Evolutionary conservation across 192 early-diverging fungal species (phyloP), one percentile per base, ranked within the genome.

Genomic region (Dissophora globulifera): DNA sequence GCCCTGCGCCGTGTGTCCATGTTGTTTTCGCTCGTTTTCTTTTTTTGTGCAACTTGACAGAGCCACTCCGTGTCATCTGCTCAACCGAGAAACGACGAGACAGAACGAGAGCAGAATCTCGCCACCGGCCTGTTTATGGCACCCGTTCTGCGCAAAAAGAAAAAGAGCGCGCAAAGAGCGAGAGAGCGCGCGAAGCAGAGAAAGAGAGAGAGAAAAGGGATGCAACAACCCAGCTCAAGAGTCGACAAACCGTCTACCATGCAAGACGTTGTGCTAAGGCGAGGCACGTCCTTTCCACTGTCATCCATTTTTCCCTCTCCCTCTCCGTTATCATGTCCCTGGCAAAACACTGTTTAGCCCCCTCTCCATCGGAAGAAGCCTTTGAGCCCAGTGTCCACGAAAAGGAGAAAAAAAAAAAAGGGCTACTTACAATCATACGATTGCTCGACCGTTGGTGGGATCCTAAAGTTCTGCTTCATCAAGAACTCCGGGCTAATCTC

Each of bases 401-500:
- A n/a, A n/a, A n/a, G n/a, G n/a, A n/a, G n/a, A n/a, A n/a, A n/a
- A n/a, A n/a, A n/a, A n/a, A n/a, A n/a, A n/a, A n/a, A n/a, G n/a
- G n/a, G n/a, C n/a, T n/a, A 66, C 62, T 75, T 66, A 75, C 71
- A 38, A 66, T 81, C 80, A 55, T 78, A 81, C 19, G 62, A 62
- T 26, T 69, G 67, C 55, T 81, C 80, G 23, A 81, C 76, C 3
- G 61, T 68, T 9, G 84, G 84, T 47, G 84, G 84, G 60, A 87
- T 84, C 29, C 86, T 64, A 46, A 87, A 87, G 66, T 87, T 87
- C 42, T 87, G 86, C 56, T 87, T 87, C 57, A 83, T 76, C 27
- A 87, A 50, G 53, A 87, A 81, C 43, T 87, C 84, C 13, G 84
- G 84, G 33, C 84, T 81, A 26, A 87, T 87, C 62, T 87, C 86